Evolutionary conservation across 2,329 filamentous ascomycete species (phyloP), one percentile per base, ranked within the genome.

Genomic region (Penicillium nordicum): DNA sequence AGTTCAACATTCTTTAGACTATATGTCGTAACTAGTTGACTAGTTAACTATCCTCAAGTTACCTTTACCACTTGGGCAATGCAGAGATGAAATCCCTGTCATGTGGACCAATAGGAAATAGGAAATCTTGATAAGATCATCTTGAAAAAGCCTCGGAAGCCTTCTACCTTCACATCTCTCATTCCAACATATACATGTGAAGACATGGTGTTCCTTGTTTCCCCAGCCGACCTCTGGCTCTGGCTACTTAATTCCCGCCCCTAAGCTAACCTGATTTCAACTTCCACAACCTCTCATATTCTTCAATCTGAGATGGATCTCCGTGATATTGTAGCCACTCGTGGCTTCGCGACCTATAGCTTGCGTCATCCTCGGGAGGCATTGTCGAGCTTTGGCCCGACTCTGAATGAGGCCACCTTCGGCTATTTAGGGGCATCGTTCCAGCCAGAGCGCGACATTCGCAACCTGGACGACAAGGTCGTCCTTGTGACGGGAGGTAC

Each of bases 401-500:
- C 71, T 5, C 50, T 73, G 36, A 73, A 64, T 44, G 73, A 75
- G 52, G 58, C 68, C 42, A 74, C 70, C 0, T 62, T 70, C 30
- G 73, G 73, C 9, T 46, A 71, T 18, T 50, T 72, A 12, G 72
- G 73, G 4, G 59, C 62, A 5, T 69, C 69, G 5, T 80, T 78
- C 59, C 63, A 74, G 8, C 78, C 81, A 0, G 70, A 74, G 10
- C 72, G 65, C 14, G 77, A 82, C 58, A 76, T 83, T 25, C 64
- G 69, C 5, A 72, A 76, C 37, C 73, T 82, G 16, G 64, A 73
- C 1, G 78, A 76, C 41, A 83, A 81, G 58, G 76, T 81, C 8
- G 74, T 82, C 40, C 68, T 82, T 16, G 69, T 83, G 5, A 83
- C 80, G 2, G 82, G 81, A 51, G 80, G 79, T 79, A 69, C 5